phyloP scores from a whole-genome alignment of 2,329 filamentous ascomycete genomes.

The Ceratocystis destructans region DNA sequence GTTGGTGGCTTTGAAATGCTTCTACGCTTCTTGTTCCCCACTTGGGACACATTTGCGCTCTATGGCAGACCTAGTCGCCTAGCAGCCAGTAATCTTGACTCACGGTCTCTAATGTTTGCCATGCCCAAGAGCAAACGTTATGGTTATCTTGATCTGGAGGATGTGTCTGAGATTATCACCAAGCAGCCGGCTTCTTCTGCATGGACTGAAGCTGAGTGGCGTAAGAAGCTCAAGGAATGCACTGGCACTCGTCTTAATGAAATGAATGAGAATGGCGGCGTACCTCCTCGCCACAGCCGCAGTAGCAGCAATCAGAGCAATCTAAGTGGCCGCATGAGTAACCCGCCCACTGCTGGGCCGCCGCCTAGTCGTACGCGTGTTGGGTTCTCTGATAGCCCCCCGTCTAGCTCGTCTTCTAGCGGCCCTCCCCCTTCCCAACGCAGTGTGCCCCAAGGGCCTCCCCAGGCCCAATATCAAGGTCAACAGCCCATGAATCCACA shows the following conservation, averaged over 20 bases:
- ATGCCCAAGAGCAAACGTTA: conserved; percentile 83
- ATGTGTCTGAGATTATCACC: conserved; percentile 68
- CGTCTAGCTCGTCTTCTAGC: conserved; percentile 22
- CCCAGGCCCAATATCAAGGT: neutral
- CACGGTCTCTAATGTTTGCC: conserved; percentile 91
- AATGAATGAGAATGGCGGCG: conserved; percentile 37
- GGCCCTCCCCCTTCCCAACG: conserved; percentile 5
- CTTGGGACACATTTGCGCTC: conserved; percentile 80
- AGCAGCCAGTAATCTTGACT: conserved; percentile 74
- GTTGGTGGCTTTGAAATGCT: conserved; percentile 93
- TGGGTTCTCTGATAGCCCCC: conserved; percentile 44
- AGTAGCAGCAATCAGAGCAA: conserved; percentile 46
- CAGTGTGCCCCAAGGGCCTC: neutral
- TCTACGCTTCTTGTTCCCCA: conserved; percentile 80
- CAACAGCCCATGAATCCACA: conserved; percentile 7
- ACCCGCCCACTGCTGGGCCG: conserved; percentile 26
- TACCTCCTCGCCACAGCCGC: conserved; percentile 30
- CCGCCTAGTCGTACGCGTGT: conserved; percentile 30
- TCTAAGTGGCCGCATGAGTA: conserved; percentile 42
- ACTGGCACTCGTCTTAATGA: conserved; percentile 66
- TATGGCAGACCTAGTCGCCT: conserved; percentile 82
- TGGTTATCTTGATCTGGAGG: conserved; percentile 78
- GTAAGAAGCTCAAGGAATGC: conserved; percentile 73
- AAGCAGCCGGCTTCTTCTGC: conserved; percentile 53
- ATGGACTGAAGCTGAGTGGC: conserved; percentile 85